Evolutionary conservation across 257 asterid species (phyloP), one percentile per base, ranked within the genome.

Genomic region (Salvia hispanica): DNA sequence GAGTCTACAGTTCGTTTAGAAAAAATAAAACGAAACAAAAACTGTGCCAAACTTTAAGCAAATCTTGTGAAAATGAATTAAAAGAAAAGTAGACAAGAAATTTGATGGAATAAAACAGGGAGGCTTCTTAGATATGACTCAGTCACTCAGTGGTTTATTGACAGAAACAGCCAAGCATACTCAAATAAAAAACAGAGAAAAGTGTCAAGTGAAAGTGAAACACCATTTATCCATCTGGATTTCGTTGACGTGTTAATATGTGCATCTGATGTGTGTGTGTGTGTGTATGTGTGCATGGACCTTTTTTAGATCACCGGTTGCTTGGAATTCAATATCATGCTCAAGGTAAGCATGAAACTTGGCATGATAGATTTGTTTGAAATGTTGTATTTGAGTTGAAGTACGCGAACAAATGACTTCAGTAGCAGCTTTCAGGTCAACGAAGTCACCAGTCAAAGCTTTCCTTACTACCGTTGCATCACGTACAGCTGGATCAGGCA

Each of bases 381-480:
- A 72, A 14, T 85, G 86, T 18, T 89, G 96, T n/a, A 91, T 72
- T 76, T 94, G 99, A 11, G 97, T 40, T 28, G 97, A 73, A 25
- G 96, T 88, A 53, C 98, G 87, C 3, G 99, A 94, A 70, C 96
- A 94, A 74, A 94, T 82, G 2, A 94, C 92, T 87, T 94, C 98
- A 42, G 99, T 91, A 15, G 90, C 96, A 68, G 85, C 90, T 81
- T 69, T 83, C 25, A 88, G 83, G 83, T 84, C 70, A 42, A 80
- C 69, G 14, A 34, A 12, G 2, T 74, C 78, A 51, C 79, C 80
- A 52, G 56, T 37, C 79, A 91, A 79, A 61, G 93, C 86, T 66
- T 76, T 59, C 74, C 89, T 80, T 4, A 94, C 78, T 43, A 87
- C 73, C 12, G 79, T 79, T 53, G 98, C 98, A 73, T 94, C 99